Evolutionary conservation across 2,329 filamentous ascomycete species (phyloP).

Genomic region (Coccinonectria pachysandricola): DNA sequence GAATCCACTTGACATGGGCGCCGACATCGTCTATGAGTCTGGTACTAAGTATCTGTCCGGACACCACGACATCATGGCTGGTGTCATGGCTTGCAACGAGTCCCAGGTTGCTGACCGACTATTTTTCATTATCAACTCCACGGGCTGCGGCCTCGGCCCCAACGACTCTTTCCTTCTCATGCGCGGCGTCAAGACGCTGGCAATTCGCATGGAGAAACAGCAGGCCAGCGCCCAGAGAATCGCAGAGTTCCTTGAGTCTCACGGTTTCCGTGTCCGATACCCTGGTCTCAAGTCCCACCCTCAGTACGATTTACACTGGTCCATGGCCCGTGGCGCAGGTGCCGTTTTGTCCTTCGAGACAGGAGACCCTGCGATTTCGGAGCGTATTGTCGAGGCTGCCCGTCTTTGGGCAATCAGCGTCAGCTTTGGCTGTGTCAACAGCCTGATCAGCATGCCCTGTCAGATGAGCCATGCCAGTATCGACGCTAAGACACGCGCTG

Average conservation of each 20-base stretch:
- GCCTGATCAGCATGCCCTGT: conserved; percentile 97
- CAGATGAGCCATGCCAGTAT: conserved; percentile 99
- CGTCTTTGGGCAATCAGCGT: conserved; percentile 92
- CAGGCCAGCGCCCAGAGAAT: conserved; percentile 86
- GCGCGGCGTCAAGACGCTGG: conserved; percentile 90
- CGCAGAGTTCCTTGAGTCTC: conserved; percentile 80
- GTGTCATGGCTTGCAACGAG: conserved; percentile 88
- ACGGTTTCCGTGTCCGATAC: conserved; percentile 91
- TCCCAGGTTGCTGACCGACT: conserved; percentile 72
- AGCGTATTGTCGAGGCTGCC: conserved; percentile 89
- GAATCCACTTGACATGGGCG: conserved; percentile 88
- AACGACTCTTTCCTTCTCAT: conserved; percentile 96
- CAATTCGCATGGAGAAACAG: conserved; percentile 98
- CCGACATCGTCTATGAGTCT: conserved; percentile 94
- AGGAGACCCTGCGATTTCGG: conserved; percentile 69
- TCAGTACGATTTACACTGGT: conserved; percentile 93
- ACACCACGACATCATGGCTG: conserved; percentile 98
- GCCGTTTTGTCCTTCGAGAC: conserved; percentile 96
- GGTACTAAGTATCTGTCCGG: conserved; percentile 97
- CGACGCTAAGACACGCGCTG: conserved; percentile 81
- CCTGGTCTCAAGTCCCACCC: conserved; percentile 90
- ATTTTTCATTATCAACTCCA: conserved; percentile 95
- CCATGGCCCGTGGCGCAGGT: conserved; percentile 86
- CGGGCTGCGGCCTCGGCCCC: conserved; percentile 84
- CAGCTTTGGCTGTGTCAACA: conserved; percentile 97